Base-by-base conservation (phyloP, 345 rosid genomes). In the Bruguiera gymnorhiza region DNA sequence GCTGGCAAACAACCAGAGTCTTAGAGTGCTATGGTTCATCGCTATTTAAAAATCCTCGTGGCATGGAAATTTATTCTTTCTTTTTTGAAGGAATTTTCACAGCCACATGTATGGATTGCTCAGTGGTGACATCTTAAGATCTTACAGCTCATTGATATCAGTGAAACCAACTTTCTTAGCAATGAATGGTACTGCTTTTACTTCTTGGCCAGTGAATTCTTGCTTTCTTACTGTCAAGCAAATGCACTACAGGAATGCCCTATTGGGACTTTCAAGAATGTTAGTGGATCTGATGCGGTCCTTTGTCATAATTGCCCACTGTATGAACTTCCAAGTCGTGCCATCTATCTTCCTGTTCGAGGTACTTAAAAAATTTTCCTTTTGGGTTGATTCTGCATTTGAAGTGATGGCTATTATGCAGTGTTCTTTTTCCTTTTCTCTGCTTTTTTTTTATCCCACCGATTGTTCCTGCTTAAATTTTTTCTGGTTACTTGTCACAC, bases 201-300 rank as follows among this genome's bases (percentile, higher is more conserved):
- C 27, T 63, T 52, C 55, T 54, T 63, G 24, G 50, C 31, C 37
- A 16, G 62, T 18, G 20, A 7, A 9, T 19, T 51, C 26, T 65
- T 39, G 4, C 65, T 71, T 63, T 62, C 30, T 46, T 26, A 6
- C 21, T 65, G 65, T 11, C 50, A 43, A 54, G 69, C 60, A 65
- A 46, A 75, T 75, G 61, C 68, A 65, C 55, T 75, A 70, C 85
- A 93, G 98, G 98, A 90, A 84, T 93, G 98, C 75, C 98, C 98
- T n/a, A 63, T 85, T 62, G 98, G 97, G 43, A 93, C 96, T 53
- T 93, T 83, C 62, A 93, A 93, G 79, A 93, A 89, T 79, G 82
- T 80, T 62, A 90, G 82, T 72, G 98, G 98, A 77, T 86, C 96
- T 66, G 86, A 87, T 72, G 70, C 79, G 69, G 66, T 82, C 55